Conservation (phyloP, 306 rosid genomes). For the Glycine latifolia region DNA sequence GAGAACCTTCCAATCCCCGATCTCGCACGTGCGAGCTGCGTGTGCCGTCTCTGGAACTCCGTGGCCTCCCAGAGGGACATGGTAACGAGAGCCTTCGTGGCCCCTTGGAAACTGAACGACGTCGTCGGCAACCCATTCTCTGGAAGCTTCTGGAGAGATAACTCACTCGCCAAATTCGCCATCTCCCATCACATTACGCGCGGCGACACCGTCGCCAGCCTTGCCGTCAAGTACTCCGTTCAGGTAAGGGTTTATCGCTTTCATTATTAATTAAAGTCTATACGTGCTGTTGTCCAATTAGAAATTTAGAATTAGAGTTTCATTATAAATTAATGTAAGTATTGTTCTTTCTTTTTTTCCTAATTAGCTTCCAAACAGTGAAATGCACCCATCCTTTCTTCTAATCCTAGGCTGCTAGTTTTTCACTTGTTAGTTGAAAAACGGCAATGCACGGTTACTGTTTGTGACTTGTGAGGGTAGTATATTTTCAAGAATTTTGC, state of each 20-base stretch:
- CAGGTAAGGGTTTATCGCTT: slow-evolving; percentile 58
- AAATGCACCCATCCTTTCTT: no score
- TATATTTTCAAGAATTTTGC: background rate
- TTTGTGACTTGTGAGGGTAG: background rate
- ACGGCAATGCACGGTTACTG: no score
- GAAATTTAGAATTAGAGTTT: no score
- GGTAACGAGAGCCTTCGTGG: slow-evolving; percentile 59
- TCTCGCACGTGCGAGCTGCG: slow-evolving; percentile 85
- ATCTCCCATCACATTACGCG: slow-evolving; percentile 74
- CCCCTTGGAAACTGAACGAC: slow-evolving; percentile 75
- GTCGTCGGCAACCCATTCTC: slow-evolving; percentile 75
- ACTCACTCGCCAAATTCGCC: slow-evolving; percentile 75
- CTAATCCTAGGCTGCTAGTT: background rate
- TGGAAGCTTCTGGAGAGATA: slow-evolving; percentile 94
- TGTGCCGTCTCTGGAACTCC: slow-evolving; percentile 83
- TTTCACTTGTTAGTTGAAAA: background rate
- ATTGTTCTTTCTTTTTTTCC: no score
- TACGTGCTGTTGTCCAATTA: no score
- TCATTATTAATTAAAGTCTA: no score
- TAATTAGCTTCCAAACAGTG: background rate
- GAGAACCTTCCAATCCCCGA: slow-evolving; percentile 74
- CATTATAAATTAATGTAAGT: no score
- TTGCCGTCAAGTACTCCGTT: slow-evolving; percentile 90
- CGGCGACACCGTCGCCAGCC: slow-evolving; percentile 85
- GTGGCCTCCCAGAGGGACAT: slow-evolving; percentile 86